Evolutionary conservation across 768 basidiomycete genomes (phyloP).

Genomic region (Inosperma sp.): DNA sequence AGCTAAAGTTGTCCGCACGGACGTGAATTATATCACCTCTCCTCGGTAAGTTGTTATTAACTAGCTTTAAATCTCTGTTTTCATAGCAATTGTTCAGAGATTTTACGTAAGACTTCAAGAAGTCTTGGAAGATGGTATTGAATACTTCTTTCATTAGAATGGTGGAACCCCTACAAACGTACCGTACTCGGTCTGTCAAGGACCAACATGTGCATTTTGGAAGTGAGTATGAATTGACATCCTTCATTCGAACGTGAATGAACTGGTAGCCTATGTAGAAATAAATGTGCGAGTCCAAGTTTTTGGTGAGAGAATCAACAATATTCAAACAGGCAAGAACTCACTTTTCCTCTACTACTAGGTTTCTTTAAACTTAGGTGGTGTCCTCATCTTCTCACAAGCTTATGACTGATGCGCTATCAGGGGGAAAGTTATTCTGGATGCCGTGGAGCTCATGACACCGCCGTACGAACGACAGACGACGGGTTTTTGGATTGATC

Average conservation of each 20-base stretch:
- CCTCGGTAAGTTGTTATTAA: conserved; percentile 48
- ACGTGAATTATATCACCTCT: conserved; percentile 80
- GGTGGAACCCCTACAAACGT: conserved; percentile 71
- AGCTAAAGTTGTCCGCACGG: conserved; percentile 65
- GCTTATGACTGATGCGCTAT: background rate
- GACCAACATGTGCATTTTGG: conserved; percentile 66
- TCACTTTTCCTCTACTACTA: conserved; percentile 25
- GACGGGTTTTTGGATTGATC: conserved; percentile 75
- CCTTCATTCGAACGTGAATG: background rate
- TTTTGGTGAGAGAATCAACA: conserved; percentile 50
- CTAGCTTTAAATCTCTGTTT: background rate
- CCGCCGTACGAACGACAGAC: conserved; percentile 72
- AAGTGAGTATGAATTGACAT: conserved; percentile 40
- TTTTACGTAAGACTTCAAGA: conserved; percentile 52
- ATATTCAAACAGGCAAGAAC: background rate
- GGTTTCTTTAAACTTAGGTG: conserved; percentile 81
- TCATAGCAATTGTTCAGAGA: conserved; percentile 42
- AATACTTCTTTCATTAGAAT: conserved; percentile 41
- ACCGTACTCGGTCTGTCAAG: conserved; percentile 64
- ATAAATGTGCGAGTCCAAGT: conserved; percentile 64
- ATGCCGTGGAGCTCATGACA: conserved; percentile 72
- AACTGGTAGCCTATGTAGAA: conserved; percentile 44
- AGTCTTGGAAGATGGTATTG: background rate
- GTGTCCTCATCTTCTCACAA: background rate
- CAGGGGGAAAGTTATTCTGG: conserved; percentile 63